Percentiles rank a stretch among this genome's conserved stretches.
Evolutionary conservation across 2,329 filamentous ascomycete species (phyloP).

Genomic region (Sclerotiophoma versabilis): DNA sequence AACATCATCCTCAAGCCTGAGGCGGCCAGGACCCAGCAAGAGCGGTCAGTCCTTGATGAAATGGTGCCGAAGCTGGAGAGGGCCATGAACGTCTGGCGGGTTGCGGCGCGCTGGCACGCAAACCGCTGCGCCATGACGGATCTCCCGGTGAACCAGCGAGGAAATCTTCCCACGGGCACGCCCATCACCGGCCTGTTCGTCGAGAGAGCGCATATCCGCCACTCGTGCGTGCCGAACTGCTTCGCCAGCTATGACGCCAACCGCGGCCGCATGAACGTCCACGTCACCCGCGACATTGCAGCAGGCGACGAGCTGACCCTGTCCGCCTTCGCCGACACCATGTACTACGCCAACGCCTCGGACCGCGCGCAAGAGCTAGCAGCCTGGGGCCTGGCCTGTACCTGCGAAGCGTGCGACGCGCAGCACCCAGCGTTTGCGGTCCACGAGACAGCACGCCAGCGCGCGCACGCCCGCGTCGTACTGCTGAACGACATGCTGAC

Average conservation of each 20-base stretch:
- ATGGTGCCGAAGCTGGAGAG: background rate
- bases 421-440: background rate
- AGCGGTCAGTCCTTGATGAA: background rate
- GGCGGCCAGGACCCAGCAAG: background rate
- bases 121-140: conserved; percentile 11
- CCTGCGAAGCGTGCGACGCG: conserved; percentile 19
- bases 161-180: background rate
- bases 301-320: conserved; percentile 18
- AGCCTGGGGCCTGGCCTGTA: conserved; percentile 13
- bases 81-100: conserved; percentile 5
- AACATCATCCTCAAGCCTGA: conserved; percentile 1
- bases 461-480: conserved; percentile 3
- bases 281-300: conserved; percentile 11
- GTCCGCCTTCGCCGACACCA: conserved; percentile 4
- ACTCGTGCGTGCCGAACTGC: conserved; percentile 30
- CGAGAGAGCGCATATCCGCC: conserved; percentile 42
- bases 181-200: conserved; percentile 37
- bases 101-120: conserved; percentile 22
- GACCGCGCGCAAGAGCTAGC: conserved; percentile 2
- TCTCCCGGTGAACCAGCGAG: background rate
- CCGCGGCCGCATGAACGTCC: conserved; percentile 19
- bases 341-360: conserved; percentile 15
- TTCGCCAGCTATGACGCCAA: conserved; percentile 13
- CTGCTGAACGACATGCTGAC: conserved; percentile 1
- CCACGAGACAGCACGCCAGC: conserved; percentile 13